phyloP scores from a whole-genome alignment of 441 rosid species.

The Adansonia grandidieri region DNA sequence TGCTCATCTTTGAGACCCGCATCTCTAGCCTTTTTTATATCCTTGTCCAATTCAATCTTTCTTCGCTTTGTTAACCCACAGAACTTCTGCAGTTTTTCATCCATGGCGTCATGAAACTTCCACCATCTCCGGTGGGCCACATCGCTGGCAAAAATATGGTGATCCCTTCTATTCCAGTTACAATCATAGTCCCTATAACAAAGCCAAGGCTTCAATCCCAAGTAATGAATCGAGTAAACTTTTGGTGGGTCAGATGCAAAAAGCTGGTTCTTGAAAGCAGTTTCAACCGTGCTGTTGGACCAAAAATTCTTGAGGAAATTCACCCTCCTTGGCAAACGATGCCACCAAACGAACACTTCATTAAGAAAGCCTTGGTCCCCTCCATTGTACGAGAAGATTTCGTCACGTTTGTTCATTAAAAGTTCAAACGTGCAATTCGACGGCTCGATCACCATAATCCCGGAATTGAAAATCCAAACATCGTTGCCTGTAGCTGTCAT shows the following conservation, averaged over 20 bases:
- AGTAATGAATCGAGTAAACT: conserved; percentile 76
- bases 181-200: conserved; percentile 95
- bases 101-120: conserved; percentile 78
- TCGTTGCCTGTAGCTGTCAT: conserved; percentile 92
- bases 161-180: conserved; percentile 68
- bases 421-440: conserved; percentile 75
- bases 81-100: conserved; percentile 51
- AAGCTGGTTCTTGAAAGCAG: conserved; percentile 66
- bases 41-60: conserved; percentile 77
- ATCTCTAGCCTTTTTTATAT: conserved; percentile 58
- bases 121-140: conserved; percentile 88
- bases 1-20: conserved; percentile 57
- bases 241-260: conserved; percentile 76
- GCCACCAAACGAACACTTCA: conserved; percentile 93
- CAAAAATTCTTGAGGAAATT: conserved; percentile 88
- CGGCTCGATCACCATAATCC: conserved; percentile 94
- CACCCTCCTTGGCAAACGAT: conserved; percentile 77
- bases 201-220: conserved; percentile 90
- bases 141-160: conserved; percentile 82
- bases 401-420: conserved; percentile 59
- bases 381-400: conserved; percentile 86
- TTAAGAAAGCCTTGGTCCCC: conserved; percentile 95
- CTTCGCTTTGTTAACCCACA: conserved; percentile 72
- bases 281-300: conserved; percentile 77
- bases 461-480: conserved; percentile 79